phyloP scores from a whole-genome alignment of 1,284 basidiomycete species.

The Leccinum fallax region DNA sequence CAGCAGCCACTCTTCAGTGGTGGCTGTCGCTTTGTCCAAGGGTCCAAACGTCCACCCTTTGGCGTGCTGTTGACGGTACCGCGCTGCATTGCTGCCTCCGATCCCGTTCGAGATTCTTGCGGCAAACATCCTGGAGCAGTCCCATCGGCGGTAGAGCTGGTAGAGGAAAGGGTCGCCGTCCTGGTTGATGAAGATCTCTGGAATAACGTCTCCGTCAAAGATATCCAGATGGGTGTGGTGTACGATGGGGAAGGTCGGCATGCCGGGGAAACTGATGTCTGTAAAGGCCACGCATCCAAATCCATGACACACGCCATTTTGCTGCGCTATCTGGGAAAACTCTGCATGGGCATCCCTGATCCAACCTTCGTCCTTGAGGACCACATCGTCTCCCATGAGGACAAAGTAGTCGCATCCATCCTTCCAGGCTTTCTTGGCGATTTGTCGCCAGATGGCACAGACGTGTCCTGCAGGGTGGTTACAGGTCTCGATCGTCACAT shows the following conservation, averaged over 20 bases:
- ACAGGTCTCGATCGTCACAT: conserved; percentile 42
- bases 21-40: conserved; percentile 43
- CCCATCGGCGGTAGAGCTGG: conserved; percentile 61
- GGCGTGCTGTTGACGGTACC: conserved; percentile 49
- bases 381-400: conserved; percentile 60
- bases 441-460: conserved; percentile 56
- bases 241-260: conserved; percentile 63
- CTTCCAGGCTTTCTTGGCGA: conserved; percentile 49
- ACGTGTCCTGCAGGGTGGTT: conserved; percentile 48
- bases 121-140: conserved; percentile 49
- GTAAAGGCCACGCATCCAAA: conserved; percentile 62
- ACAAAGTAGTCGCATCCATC: conserved; percentile 54
- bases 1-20: conserved; percentile 43
- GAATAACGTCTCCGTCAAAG: conserved; percentile 54
- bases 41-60: conserved; percentile 52
- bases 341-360: conserved; percentile 43
- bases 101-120: conserved; percentile 46
- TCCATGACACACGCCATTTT: conserved; percentile 41
- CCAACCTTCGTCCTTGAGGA: conserved; percentile 53
- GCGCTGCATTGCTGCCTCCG: conserved; percentile 48
- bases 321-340: conserved; percentile 41
- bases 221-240: conserved; percentile 58
- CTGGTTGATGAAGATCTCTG: conserved; percentile 56
- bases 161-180: conserved; percentile 61
- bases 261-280: conserved; percentile 56